Percentiles rank a stretch among this genome's conserved stretches.
phyloP scores from a whole-genome alignment of 2,329 filamentous ascomycete species.

The Fusarium devonianum region DNA sequence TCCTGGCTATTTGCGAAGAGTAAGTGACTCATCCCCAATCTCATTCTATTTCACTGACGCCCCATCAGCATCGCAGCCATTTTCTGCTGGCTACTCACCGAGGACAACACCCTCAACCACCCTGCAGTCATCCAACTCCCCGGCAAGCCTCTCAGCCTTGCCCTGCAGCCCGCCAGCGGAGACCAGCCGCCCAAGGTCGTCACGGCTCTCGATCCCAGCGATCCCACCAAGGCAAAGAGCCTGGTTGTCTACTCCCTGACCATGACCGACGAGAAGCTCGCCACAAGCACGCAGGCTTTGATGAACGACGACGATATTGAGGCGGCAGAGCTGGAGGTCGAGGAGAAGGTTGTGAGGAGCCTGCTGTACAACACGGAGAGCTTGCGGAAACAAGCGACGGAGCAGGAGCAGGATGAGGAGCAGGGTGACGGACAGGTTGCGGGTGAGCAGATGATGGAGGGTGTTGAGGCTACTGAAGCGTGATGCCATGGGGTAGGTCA shows the following conservation, averaged over 20 bases:
- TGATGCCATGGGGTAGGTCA: no score
- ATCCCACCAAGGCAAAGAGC: constrained; percentile 40
- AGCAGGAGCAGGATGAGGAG: constrained; percentile 32
- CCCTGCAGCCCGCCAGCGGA: constrained; percentile 37
- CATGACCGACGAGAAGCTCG: constrained; percentile 44
- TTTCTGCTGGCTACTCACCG: constrained; percentile 66
- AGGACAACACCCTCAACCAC: constrained; percentile 58
- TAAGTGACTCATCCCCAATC: constrained; percentile 45
- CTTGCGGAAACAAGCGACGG: constrained; percentile 54
- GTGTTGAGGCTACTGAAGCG: no score
- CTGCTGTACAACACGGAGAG: constrained; percentile 57
- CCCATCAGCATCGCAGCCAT: constrained; percentile 63
- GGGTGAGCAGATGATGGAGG: constrained; percentile 15
- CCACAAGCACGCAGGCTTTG: constrained; percentile 39
- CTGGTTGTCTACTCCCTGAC: constrained; percentile 44
- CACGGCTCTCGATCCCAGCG: constrained; percentile 50
- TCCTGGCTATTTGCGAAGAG: constrained; percentile 66
- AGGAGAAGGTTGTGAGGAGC: constrained; percentile 49
- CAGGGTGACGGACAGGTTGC: constrained; percentile 22
- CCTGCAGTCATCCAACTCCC: constrained; percentile 58
- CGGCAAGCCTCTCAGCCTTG: constrained; percentile 70
- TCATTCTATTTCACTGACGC: constrained; percentile 24
- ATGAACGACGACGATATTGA: constrained; percentile 40
- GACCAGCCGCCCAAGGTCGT: constrained; percentile 45
- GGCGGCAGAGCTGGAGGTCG: constrained; percentile 45